Evolutionary conservation across 106 monocot species (phyloP).

Genomic region (Hemerocallis citrina): DNA sequence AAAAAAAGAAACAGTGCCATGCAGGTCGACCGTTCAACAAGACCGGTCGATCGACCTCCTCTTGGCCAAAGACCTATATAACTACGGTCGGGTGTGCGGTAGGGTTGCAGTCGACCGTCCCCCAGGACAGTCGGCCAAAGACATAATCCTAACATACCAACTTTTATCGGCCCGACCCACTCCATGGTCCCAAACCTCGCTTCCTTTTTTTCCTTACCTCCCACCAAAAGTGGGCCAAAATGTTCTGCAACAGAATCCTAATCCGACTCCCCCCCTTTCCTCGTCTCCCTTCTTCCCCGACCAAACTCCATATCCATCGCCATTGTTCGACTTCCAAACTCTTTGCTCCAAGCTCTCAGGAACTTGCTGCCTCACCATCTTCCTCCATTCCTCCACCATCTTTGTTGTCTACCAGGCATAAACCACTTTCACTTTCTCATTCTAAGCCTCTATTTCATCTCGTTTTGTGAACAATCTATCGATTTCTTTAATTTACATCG

Average conservation of each 20-base stretch:
- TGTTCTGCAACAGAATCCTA: conserved; percentile 49
- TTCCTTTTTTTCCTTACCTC: no score
- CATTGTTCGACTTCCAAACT: conserved; percentile 26
- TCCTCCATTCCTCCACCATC: conserved; percentile 24
- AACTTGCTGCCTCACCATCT: conserved; percentile 31
- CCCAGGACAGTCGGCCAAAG: no score
- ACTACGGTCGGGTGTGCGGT: no score
- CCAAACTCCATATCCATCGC: background rate
- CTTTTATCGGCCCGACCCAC: no score
- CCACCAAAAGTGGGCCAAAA: conserved; percentile 1
- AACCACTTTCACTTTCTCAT: background rate
- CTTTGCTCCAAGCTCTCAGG: conserved; percentile 62
- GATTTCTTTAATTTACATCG: conserved; percentile 16
- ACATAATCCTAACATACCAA: no score
- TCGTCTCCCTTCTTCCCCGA: conserved; percentile 4
- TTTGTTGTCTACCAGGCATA: conserved; percentile 40
- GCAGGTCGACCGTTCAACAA: no score
- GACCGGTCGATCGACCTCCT: no score
- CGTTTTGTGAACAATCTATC: background rate
- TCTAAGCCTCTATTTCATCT: no score
- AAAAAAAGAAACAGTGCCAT: no score
- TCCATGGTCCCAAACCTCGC: no score
- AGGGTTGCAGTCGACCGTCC: no score
- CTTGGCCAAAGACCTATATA: no score
- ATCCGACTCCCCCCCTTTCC: conserved; percentile 11